A percentile compares a stretch with the other conserved stretches of the same genome.
These are phyloP conservation scores for Dianthus caryophyllus DNA, from an alignment of 148 eudicot species.

Conservation along the genomic window DNA sequence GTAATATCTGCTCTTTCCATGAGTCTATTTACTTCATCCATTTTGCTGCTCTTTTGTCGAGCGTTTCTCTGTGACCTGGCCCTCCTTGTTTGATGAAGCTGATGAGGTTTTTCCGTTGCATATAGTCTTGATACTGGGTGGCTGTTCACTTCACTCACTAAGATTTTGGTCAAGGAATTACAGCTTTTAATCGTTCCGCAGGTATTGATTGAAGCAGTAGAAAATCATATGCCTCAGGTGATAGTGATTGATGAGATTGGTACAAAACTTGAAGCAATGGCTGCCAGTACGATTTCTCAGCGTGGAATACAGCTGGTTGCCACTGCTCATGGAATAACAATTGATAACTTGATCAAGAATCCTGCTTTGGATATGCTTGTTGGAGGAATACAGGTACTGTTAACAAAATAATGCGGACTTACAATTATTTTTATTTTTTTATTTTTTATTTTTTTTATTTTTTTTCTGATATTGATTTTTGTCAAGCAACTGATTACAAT, in stretches of 20 bases:
- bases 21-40: not conserved
- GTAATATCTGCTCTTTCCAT: not conserved
- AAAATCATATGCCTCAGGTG: conserved; percentile 98
- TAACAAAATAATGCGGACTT: not conserved
- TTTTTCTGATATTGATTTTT: not conserved
- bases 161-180: conserved; percentile 2
- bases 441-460: not conserved
- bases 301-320: conserved; percentile 99
- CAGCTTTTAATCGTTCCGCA: conserved; percentile 24
- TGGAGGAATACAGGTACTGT: conserved; percentile 85
- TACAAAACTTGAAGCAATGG: conserved; percentile 94
- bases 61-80: not conserved
- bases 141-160: not conserved
- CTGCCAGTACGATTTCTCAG: conserved; percentile 97
- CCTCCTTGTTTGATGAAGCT: conserved; percentile 10
- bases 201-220: conserved; percentile 97
- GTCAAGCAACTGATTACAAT: not conserved
- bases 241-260: conserved; percentile 99
- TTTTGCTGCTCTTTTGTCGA: not conserved
- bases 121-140: not conserved
- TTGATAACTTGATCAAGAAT: conserved; percentile 82
- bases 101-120: not conserved
- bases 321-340: conserved; percentile 97
- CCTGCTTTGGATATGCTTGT: conserved; percentile 97
- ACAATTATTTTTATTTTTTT: too few relatives aligned